phyloP scores from a whole-genome alignment of 306 rosid species.

The Pyrus bretschneideri region DNA sequence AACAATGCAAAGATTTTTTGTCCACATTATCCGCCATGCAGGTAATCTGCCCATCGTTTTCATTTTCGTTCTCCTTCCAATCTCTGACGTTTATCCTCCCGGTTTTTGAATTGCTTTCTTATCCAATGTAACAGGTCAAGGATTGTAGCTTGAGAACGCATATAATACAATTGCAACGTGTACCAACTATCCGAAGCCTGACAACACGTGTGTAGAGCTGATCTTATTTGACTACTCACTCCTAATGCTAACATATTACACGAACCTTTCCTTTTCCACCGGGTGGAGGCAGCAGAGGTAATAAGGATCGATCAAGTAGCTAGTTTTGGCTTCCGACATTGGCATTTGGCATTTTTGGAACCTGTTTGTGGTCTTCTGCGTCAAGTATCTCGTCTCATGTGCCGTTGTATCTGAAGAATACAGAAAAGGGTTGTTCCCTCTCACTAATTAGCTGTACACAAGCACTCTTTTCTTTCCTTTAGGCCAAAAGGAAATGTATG shows the following conservation, averaged over 20 bases:
- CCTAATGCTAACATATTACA: slow-evolving; percentile 71
- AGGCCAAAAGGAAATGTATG: slow-evolving; percentile 47
- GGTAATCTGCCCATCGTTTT: slow-evolving; percentile 30
- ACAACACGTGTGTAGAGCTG: slow-evolving; percentile 81
- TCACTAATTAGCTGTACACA: slow-evolving; percentile 71
- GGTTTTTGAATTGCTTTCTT: slow-evolving; percentile 10
- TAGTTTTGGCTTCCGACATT: slow-evolving; percentile 52
- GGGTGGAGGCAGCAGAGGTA: slow-evolving; percentile 66
- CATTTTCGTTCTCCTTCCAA: neutral
- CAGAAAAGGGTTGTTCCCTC: slow-evolving; percentile 31
- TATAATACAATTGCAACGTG: slow-evolving; percentile 55
- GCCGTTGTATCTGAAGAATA: slow-evolving; percentile 43
- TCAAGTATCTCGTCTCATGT: slow-evolving; percentile 37
- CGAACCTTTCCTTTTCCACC: slow-evolving; percentile 45
- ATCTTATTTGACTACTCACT: slow-evolving; percentile 64
- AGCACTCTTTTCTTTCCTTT: slow-evolving; percentile 37
- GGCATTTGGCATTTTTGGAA: slow-evolving; percentile 33
- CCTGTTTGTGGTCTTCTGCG: slow-evolving; percentile 45
- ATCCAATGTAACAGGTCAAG: slow-evolving; percentile 45
- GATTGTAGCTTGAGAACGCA: slow-evolving; percentile 90
- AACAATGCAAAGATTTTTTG: slow-evolving; percentile 74
- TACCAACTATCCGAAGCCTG: slow-evolving; percentile 52
- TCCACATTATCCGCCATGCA: slow-evolving; percentile 71
- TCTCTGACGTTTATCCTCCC: neutral
- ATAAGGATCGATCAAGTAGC: slow-evolving; percentile 53